Evolutionary conservation across 768 basidiomycete species (phyloP).

Genomic region (Tubosaeta brunneosetosa): DNA sequence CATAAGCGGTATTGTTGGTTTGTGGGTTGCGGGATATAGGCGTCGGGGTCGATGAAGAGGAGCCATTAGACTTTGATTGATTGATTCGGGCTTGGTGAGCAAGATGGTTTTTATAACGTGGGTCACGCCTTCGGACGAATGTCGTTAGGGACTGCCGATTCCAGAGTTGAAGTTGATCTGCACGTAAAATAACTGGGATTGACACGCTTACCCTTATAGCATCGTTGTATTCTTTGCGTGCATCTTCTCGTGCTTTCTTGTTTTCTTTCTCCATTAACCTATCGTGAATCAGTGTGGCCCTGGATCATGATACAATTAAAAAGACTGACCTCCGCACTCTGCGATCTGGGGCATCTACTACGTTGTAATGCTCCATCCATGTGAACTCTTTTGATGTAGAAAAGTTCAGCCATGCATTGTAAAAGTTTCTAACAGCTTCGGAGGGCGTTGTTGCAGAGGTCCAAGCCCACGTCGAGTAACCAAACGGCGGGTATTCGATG

Average conservation of each 20-base stretch:
- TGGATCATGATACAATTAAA: not conserved
- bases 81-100: constrained; percentile 42
- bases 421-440: constrained; percentile 68
- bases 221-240: constrained; percentile 88
- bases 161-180: not conserved
- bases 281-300: not conserved
- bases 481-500: constrained; percentile 75
- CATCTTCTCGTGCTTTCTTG: constrained; percentile 84
- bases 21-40: constrained; percentile 26
- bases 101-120: constrained; percentile 71
- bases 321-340: constrained; percentile 64
- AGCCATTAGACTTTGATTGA: constrained; percentile 22
- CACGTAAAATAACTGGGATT: not conserved
- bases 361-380: constrained; percentile 84
- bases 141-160: constrained; percentile 57
- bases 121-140: constrained; percentile 84
- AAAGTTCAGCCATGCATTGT: constrained; percentile 84
- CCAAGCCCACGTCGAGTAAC: constrained; percentile 75
- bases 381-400: constrained; percentile 80
- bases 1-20: constrained; percentile 40
- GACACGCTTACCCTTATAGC: constrained; percentile 65
- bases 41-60: constrained; percentile 28
- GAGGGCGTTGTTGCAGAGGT: constrained; percentile 40
- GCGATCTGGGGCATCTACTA: constrained; percentile 81
- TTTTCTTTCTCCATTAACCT: constrained; percentile 96